Conservation (phyloP, 2,329 filamentous ascomycete species). For the Aureobasidium sp. region DNA sequence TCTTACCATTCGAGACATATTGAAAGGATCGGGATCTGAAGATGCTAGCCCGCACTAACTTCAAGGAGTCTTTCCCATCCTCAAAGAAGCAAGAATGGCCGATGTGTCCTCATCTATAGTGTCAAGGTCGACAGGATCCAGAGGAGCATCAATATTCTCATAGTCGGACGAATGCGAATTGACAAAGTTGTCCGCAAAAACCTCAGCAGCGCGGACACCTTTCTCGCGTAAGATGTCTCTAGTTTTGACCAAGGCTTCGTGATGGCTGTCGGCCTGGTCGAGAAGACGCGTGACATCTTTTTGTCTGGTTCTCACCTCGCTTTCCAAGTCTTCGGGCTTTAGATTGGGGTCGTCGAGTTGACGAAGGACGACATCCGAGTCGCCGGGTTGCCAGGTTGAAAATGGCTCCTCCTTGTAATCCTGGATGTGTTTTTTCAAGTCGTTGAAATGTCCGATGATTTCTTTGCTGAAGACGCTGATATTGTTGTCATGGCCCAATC, state of each 20-base stretch:
- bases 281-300: not conserved
- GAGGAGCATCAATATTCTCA: not conserved
- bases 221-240: not conserved
- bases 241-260: not conserved
- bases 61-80: not conserved
- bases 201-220: not conserved
- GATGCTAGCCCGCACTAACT: not conserved
- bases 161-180: not conserved
- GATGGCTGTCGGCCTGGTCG: not conserved
- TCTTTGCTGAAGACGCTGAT: not conserved
- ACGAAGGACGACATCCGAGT: not conserved
- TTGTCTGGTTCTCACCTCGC: not conserved
- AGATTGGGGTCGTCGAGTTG: not conserved
- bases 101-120: not conserved
- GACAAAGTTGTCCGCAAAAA: not conserved
- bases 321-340: not conserved
- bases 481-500: not conserved
- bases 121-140: constrained; percentile 5
- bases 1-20: not conserved
- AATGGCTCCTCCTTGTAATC: constrained; percentile 7
- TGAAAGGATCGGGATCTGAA: not conserved
- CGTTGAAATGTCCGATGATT: not conserved
- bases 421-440: not conserved
- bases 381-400: constrained; percentile 4
- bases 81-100: not conserved